phyloP scores from a whole-genome alignment of 2,329 filamentous ascomycete species.

The Botrytis sinoallii region DNA sequence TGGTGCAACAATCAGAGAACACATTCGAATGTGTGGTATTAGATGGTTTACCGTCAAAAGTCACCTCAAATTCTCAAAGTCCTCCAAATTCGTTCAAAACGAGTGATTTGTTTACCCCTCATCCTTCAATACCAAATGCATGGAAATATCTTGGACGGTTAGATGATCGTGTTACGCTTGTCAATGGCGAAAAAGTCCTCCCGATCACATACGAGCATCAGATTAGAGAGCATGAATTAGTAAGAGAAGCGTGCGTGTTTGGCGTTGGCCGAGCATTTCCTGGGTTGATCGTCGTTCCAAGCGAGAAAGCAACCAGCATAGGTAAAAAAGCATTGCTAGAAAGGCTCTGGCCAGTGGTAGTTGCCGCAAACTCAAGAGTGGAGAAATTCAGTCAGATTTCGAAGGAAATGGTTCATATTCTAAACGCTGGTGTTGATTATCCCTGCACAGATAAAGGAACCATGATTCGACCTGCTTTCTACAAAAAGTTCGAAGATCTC shows the following conservation, averaged over 20 bases:
- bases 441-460: slow-evolving; percentile 54
- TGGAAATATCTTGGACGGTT: slow-evolving; percentile 48
- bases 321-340: slow-evolving; percentile 47
- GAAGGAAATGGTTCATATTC: slow-evolving; percentile 50
- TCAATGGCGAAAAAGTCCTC: slow-evolving; percentile 50
- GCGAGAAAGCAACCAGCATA: slow-evolving; percentile 42
- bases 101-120: slow-evolving; percentile 44
- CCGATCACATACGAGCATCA: slow-evolving; percentile 50
- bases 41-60: slow-evolving; percentile 43
- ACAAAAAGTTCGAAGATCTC: slow-evolving; percentile 43
- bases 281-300: slow-evolving; percentile 53
- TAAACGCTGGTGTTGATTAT: slow-evolving; percentile 44
- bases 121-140: slow-evolving; percentile 41
- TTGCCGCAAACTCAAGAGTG: slow-evolving; percentile 49
- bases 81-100: slow-evolving; percentile 47
- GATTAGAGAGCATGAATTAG: slow-evolving; percentile 50
- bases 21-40: slow-evolving; percentile 33
- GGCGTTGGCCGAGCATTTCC: slow-evolving; percentile 52
- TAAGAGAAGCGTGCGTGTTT: slow-evolving; percentile 58
- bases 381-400: slow-evolving; percentile 54
- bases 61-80: slow-evolving; percentile 39
- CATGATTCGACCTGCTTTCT: slow-evolving; percentile 50
- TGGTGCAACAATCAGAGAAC: slow-evolving; percentile 19
- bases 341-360: slow-evolving; percentile 49
- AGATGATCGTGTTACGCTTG: slow-evolving; percentile 46